phyloP scores from a whole-genome alignment of 2,329 filamentous ascomycete genomes.

The Colletotrichum tropicicola region DNA sequence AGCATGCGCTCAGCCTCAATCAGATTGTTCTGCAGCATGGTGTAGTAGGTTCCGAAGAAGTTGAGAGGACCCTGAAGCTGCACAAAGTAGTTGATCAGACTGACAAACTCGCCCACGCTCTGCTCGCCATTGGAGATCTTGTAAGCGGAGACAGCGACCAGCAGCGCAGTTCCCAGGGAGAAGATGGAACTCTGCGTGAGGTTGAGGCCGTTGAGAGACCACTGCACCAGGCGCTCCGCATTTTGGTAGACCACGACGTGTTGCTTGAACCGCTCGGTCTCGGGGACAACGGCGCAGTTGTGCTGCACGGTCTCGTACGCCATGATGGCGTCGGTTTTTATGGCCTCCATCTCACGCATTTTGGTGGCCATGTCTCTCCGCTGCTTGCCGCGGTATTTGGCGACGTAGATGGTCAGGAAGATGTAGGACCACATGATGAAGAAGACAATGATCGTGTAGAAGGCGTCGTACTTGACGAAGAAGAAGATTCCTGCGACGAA shows the following conservation, averaged over 20 bases:
- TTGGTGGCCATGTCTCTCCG: slow-evolving; percentile 54
- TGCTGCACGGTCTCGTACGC: slow-evolving; percentile 69
- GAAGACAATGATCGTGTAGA: slow-evolving; percentile 58
- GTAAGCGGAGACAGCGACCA: slow-evolving; percentile 69
- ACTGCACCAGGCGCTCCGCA: slow-evolving; percentile 64
- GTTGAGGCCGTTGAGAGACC: slow-evolving; percentile 67
- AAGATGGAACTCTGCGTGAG: slow-evolving; percentile 72
- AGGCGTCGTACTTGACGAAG: slow-evolving; percentile 54
- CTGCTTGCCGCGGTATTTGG: slow-evolving; percentile 53
- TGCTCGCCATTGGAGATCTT: slow-evolving; percentile 65
- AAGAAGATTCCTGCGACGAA: slow-evolving; percentile 57
- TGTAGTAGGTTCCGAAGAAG: slow-evolving; percentile 64
- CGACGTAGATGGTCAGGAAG: slow-evolving; percentile 60
- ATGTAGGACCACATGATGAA: slow-evolving; percentile 60
- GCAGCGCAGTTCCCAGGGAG: slow-evolving; percentile 66
- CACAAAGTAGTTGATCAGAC: slow-evolving; percentile 66
- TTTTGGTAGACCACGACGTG: slow-evolving; percentile 65
- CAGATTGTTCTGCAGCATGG: slow-evolving; percentile 54
- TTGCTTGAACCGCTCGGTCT: slow-evolving; percentile 64
- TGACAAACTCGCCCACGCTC: slow-evolving; percentile 65
- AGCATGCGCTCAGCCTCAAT: slow-evolving; percentile 56
- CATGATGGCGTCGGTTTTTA: slow-evolving; percentile 54
- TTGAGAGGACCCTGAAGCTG: slow-evolving; percentile 69
- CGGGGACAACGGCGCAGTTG: slow-evolving; percentile 68
- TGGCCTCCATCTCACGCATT: slow-evolving; percentile 54